phyloP scores from a whole-genome alignment of 192 early-diverging fungal species.

The Coemansia sp. region DNA sequence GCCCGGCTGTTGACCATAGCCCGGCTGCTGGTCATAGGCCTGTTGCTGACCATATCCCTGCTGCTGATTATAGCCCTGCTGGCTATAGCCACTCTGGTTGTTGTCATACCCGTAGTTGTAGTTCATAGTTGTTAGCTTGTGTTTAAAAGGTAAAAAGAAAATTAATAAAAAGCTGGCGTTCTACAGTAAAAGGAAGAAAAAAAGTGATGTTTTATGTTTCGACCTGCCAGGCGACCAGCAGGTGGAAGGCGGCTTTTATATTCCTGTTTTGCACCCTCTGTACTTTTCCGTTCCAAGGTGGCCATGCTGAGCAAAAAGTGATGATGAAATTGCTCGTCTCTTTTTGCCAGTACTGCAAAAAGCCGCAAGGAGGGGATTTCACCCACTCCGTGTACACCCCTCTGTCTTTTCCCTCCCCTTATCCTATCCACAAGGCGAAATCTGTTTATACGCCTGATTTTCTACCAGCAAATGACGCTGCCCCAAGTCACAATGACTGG shows the following conservation, averaged over 20 bases:
- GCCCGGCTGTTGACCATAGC: conserved; percentile 5
- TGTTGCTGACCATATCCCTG: conserved; percentile 12
- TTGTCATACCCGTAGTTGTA: conserved; percentile 3
- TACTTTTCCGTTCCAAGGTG: too few relatives aligned
- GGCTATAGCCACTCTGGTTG: conserved; percentile 13
- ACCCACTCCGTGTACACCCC: background rate
- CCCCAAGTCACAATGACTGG: too few relatives aligned
- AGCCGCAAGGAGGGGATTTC: background rate
- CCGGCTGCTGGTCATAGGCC: conserved; percentile 10
- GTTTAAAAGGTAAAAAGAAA: conserved; percentile 1
- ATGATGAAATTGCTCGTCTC: too few relatives aligned
- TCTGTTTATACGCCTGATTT: background rate
- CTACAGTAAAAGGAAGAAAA: background rate
- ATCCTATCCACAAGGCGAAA: background rate
- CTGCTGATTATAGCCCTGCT: conserved; percentile 11
- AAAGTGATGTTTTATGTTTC: background rate
- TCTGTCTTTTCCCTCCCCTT: background rate
- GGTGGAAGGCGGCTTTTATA: background rate
- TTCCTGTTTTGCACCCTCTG: background rate
- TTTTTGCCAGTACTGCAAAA: too few relatives aligned
- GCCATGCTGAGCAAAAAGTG: too few relatives aligned
- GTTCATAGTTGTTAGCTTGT: conserved; percentile 6
- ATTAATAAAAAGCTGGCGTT: background rate
- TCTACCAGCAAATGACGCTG: background rate
- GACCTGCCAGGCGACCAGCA: background rate